Evolutionary conservation across 2,329 filamentous ascomycete species (phyloP).

Genomic region (Daldinia sp.): DNA sequence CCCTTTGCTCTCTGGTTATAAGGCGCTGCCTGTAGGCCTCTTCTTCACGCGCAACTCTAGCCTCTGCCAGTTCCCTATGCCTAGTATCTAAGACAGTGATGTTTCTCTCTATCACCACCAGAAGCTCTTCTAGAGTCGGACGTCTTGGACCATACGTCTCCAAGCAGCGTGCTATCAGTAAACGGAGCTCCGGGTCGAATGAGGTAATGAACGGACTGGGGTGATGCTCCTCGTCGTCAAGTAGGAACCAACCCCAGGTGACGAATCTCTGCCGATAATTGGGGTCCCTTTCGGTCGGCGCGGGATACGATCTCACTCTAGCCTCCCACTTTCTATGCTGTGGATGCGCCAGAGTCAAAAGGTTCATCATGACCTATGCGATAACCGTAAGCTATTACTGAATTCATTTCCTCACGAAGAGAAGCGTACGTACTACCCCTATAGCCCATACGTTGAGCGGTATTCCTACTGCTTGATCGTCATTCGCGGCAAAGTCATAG

Average conservation of each 20-base stretch:
- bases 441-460: slow-evolving; percentile 34
- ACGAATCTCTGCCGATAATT: background rate
- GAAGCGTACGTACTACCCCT: slow-evolving; percentile 25
- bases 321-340: background rate
- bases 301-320: background rate
- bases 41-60: background rate
- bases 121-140: background rate
- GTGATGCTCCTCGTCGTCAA: background rate
- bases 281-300: background rate
- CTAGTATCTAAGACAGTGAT: background rate
- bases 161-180: slow-evolving; percentile 4
- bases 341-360: slow-evolving; percentile 20
- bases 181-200: background rate
- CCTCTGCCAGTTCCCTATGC: background rate
- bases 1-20: background rate
- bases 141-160: slow-evolving; percentile 5
- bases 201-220: background rate
- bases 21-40: background rate
- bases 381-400: background rate
- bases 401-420: background rate
- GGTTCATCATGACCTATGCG: slow-evolving; percentile 31
- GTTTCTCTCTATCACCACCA: background rate
- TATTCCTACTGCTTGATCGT: background rate
- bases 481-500: background rate
- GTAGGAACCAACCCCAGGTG: background rate